Evolutionary conservation across 1,284 basidiomycete genomes (phyloP).

Genomic region (Omphalotus olearius): DNA sequence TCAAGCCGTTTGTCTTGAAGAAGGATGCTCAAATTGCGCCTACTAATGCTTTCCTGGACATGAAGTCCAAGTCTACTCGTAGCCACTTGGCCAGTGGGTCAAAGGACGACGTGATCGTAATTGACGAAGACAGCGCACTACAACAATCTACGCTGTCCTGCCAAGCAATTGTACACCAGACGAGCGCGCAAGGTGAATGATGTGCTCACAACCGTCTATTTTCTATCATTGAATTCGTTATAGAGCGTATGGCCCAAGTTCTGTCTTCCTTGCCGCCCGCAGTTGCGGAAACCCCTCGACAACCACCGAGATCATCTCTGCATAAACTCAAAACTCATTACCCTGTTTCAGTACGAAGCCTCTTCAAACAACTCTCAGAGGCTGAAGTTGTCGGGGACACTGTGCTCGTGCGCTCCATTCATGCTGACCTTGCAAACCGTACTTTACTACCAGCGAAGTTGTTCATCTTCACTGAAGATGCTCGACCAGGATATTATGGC

Average conservation of each 20-base stretch:
- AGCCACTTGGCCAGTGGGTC: slow-evolving; percentile 15
- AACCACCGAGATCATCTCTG: slow-evolving; percentile 12
- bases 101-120: slow-evolving; percentile 46
- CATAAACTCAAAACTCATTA: slow-evolving; percentile 28
- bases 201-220: not conserved
- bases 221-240: not conserved
- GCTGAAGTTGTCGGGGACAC: slow-evolving; percentile 73
- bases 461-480: slow-evolving; percentile 72
- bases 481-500: slow-evolving; percentile 80
- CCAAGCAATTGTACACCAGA: not conserved
- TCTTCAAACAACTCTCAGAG: slow-evolving; percentile 64
- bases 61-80: slow-evolving; percentile 19
- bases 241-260: slow-evolving; percentile 41
- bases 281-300: not conserved
- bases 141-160: not conserved
- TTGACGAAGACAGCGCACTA: slow-evolving; percentile 34
- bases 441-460: slow-evolving; percentile 63
- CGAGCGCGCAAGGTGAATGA: slow-evolving; percentile 36
- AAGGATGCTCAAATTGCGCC: slow-evolving; percentile 70
- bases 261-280: slow-evolving; percentile 27
- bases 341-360: slow-evolving; percentile 42
- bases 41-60: slow-evolving; percentile 57
- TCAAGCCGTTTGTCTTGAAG: slow-evolving; percentile 75
- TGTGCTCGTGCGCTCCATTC: slow-evolving; percentile 50
- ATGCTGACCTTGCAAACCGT: slow-evolving; percentile 54